Evolutionary conservation across 805 yeast species (phyloP), one percentile per base, ranked within the genome.

Genomic region (Debaryomyces prosopidis): DNA sequence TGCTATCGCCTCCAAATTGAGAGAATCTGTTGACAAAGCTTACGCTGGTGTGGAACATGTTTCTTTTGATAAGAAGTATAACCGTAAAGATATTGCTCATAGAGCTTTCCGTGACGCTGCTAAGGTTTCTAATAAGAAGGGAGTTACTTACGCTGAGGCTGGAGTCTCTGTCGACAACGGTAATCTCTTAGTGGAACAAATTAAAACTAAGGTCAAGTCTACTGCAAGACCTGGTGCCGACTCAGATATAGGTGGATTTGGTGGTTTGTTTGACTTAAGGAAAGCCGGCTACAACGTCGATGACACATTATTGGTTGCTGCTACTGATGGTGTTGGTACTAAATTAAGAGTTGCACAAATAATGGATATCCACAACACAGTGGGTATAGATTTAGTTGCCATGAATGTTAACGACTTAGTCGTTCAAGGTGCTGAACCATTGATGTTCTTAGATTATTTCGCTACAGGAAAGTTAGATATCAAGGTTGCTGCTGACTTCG

Each of bases 301-400:
- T 52, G 84, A 86, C 46, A 83, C 89, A n/a, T 69, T 94, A 45
- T 74, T 94, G 47, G 98, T 94, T 35, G 97, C 94, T 48, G 98
- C 99, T 48, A 94, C 99, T 39, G 99, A 94, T 70, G 99, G 99
- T 70, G 98, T 94, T 47, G 99, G 99, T 54, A 92, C 99, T 49
- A 94, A 94, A 71, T 81, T 94, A 54, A 84, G 90, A 76, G 83
- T 95, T 63, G 99, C 98, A 1, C 98, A 94, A 73, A 82, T 81
- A 53, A 77, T 91, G 71, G 75, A 85, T 57, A 87, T 87, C 46
- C 98, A 95, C 63, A 83, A 89, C 64, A 92, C 99, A n/a, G 99
- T 94, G 36, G 99, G 99, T 63, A 89, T 94, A 56, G 99, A 94
- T 69, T 79, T 94, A 52, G 99, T 94, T 42, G 99, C 98, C 48